Evolutionary conservation across 768 basidiomycete genomes (phyloP).

Genomic region (Tephrocybe rancida): DNA sequence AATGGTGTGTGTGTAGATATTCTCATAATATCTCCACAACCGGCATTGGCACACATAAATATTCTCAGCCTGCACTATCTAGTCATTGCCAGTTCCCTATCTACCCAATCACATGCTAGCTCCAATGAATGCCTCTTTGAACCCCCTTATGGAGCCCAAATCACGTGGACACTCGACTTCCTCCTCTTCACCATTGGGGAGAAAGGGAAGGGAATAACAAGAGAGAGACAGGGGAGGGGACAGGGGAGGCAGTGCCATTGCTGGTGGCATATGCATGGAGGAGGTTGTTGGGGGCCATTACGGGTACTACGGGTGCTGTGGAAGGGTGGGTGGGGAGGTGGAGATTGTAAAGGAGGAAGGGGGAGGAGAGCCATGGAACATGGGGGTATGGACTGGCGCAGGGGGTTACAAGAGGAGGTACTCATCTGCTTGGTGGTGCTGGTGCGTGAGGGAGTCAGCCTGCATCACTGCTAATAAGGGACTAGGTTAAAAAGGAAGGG

Average conservation of each 20-base stretch:
- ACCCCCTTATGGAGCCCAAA: slow-evolving; percentile 8
- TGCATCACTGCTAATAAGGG: slow-evolving; percentile 63
- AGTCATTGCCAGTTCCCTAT: no score
- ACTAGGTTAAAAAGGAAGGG: background rate
- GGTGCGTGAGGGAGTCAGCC: slow-evolving; percentile 38
- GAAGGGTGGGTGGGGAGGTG: slow-evolving; percentile 19
- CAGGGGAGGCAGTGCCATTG: slow-evolving; percentile 11
- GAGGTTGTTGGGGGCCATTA: slow-evolving; percentile 72
- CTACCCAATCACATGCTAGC: no score
- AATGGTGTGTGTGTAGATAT: no score
- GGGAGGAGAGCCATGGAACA: no score
- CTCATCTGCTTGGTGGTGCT: background rate
- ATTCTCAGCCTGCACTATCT: no score
- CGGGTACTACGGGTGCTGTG: slow-evolving; percentile 26
- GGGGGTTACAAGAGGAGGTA: slow-evolving; percentile 30
- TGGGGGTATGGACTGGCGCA: slow-evolving; percentile 34
- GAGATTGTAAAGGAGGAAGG: slow-evolving; percentile 11
- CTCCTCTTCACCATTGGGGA: no score
- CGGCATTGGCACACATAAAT: no score
- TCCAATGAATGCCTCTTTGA: no score
- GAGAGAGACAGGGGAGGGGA: background rate
- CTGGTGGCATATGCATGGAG: slow-evolving; percentile 68
- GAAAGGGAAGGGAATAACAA: background rate
- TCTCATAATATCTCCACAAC: no score
- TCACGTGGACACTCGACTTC: no score